Evolutionary conservation across 495 filamentous ascomycete genomes (phyloP).

Genomic region (Aspergillus baeticus): DNA sequence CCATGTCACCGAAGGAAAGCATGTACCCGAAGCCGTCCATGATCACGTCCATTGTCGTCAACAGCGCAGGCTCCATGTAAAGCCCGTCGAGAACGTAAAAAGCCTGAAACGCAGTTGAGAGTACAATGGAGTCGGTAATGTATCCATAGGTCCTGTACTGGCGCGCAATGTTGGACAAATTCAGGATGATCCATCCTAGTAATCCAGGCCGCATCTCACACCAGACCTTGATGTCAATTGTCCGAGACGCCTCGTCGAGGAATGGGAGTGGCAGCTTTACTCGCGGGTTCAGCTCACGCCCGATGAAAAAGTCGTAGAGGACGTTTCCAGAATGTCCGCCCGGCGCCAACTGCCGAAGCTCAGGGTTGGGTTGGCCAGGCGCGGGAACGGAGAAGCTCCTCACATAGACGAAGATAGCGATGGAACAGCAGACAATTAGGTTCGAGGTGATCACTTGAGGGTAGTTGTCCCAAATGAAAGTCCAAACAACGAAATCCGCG

Average conservation of each 20-base stretch:
- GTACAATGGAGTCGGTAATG: slow-evolving; percentile 82
- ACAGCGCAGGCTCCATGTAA: slow-evolving; percentile 87
- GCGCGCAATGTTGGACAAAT: slow-evolving; percentile 80
- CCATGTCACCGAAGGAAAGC: slow-evolving; percentile 92
- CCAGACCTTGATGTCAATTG: slow-evolving; percentile 87
- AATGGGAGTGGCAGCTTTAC: slow-evolving; percentile 74
- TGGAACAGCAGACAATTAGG: slow-evolving; percentile 64
- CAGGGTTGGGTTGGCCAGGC: slow-evolving; percentile 56
- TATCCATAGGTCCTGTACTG: slow-evolving; percentile 83
- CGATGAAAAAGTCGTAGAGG: slow-evolving; percentile 96
- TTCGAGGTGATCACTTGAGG: slow-evolving; percentile 80
- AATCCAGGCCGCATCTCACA: slow-evolving; percentile 90
- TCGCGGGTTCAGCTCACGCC: slow-evolving; percentile 93
- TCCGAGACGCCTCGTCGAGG: slow-evolving; percentile 44
- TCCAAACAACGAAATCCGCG: slow-evolving; percentile 82
- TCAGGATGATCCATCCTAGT: slow-evolving; percentile 84
- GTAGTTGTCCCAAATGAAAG: slow-evolving; percentile 90
- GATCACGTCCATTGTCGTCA: slow-evolving; percentile 96
- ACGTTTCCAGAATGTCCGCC: slow-evolving; percentile 83
- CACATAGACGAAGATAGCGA: slow-evolving; percentile 76
- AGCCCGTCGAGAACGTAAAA: slow-evolving; percentile 83
- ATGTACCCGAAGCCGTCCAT: slow-evolving; percentile 96
- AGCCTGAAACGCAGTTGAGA: slow-evolving; percentile 75
- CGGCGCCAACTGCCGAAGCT: slow-evolving; percentile 72
- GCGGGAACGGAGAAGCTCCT: slow-evolving; percentile 74